Evolutionary conservation across 805 yeast genomes (phyloP).

Genomic region (Teunomyces aglyptinius): DNA sequence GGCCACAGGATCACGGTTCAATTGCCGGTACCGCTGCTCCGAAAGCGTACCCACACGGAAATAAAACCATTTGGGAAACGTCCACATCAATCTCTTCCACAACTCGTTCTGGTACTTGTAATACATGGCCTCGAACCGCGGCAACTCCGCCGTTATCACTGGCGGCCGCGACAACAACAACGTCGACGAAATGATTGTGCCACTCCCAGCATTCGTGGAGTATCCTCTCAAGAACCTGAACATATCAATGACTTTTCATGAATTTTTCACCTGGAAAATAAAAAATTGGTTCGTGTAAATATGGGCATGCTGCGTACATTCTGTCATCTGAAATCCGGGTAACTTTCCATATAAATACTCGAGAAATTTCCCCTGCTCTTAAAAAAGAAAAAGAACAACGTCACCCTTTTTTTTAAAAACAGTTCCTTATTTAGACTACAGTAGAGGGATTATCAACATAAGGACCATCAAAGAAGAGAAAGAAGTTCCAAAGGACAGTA

Average conservation of each 20-base stretch:
- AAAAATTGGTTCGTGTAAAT: slow-evolving; percentile 16
- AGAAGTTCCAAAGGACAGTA: no score
- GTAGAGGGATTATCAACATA: no score
- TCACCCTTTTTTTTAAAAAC: background rate
- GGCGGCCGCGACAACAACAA: slow-evolving; percentile 79
- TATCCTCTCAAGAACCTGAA: slow-evolving; percentile 9
- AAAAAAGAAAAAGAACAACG: no score
- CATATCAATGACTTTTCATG: no score
- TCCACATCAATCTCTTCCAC: slow-evolving; percentile 93
- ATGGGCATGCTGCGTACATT: slow-evolving; percentile 5
- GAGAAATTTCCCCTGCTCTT: no score
- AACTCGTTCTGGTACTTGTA: slow-evolving; percentile 82
- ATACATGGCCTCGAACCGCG: slow-evolving; percentile 70
- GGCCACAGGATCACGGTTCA: slow-evolving; percentile 72
- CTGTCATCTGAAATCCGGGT: background rate
- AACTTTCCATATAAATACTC: no score
- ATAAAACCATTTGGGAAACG: slow-evolving; percentile 91
- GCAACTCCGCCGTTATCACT: slow-evolving; percentile 72
- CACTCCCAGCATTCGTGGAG: slow-evolving; percentile 7
- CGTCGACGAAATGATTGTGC: slow-evolving; percentile 37
- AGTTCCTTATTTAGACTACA: no score
- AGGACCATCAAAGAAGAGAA: no score
- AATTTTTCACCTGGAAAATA: slow-evolving; percentile 10
- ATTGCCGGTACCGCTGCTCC: slow-evolving; percentile 72
- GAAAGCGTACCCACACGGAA: slow-evolving; percentile 87